These are phyloP conservation scores for Casuarina glauca DNA, from an alignment of 306 rosid genomes.

Conservation along the genomic window DNA sequence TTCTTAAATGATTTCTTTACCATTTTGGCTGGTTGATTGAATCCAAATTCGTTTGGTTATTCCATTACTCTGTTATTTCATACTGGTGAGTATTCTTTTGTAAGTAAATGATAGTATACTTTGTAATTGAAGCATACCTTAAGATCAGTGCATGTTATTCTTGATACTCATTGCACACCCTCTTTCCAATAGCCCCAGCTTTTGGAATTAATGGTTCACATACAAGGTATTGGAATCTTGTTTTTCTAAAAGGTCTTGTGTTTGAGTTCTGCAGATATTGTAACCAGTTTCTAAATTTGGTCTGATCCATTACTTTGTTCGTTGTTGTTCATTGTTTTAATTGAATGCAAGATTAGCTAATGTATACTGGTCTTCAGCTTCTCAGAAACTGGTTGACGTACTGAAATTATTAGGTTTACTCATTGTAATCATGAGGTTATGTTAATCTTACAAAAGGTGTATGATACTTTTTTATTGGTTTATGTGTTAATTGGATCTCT, in stretches of 20 bases:
- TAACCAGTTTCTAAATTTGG: not conserved
- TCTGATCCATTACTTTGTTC: not conserved
- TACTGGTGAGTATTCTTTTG: not conserved
- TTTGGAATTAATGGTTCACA: not conserved
- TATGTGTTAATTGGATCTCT: too few relatives aligned
- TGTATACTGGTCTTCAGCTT: not conserved
- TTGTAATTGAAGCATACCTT: not conserved
- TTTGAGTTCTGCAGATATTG: not conserved
- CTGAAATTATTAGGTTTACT: not conserved
- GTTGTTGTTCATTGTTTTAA: not conserved
- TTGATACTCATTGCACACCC: not conserved
- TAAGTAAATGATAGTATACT: not conserved
- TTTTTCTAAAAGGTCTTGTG: not conserved
- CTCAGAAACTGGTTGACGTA: not conserved
- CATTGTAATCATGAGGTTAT: not conserved
- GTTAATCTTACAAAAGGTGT: not conserved
- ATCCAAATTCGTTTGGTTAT: conserved; percentile 9
- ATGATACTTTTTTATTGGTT: too few relatives aligned
- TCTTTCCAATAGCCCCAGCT: not conserved
- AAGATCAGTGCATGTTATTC: not conserved
- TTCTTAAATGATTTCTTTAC: not conserved
- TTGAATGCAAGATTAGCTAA: not conserved
- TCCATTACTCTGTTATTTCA: not conserved
- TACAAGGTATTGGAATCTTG: not conserved
- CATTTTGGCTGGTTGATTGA: not conserved